phyloP scores from a whole-genome alignment of 108 stramenopile species.

The Cyclotella distinguenda region DNA sequence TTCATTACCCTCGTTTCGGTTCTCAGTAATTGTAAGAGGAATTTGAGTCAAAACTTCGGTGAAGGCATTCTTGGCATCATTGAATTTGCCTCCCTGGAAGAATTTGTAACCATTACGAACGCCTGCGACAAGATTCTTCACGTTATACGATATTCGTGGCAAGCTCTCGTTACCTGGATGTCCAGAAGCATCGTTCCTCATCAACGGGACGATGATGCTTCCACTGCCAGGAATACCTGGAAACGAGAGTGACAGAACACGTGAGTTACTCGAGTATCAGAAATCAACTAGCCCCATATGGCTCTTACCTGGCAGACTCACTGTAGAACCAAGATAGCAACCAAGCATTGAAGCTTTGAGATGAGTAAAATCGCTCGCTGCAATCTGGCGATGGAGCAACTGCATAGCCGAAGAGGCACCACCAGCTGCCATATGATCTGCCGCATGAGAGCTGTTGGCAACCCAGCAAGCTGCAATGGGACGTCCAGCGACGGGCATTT shows the following conservation, averaged over 20 bases:
- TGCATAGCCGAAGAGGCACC: conserved; percentile 93
- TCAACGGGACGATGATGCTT: conserved; percentile 69
- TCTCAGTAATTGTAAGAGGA: conserved; percentile 87
- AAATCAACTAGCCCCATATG: neutral
- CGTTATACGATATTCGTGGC: conserved; percentile 72
- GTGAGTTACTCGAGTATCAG: conserved; percentile 23
- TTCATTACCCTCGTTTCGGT: conserved; percentile 81
- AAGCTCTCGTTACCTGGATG: conserved; percentile 81
- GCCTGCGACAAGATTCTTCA: conserved; percentile 70
- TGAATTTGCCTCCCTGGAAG: conserved; percentile 97
- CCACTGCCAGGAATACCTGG: conserved; percentile 74
- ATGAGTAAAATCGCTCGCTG: conserved; percentile 90
- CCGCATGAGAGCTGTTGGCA: conserved; percentile 91
- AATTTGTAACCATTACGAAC: conserved; percentile 86
- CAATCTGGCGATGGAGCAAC: conserved; percentile 96
- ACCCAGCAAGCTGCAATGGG: conserved; percentile 88
- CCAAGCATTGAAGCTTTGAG: conserved; percentile 80
- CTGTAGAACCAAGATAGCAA: conserved; percentile 83
- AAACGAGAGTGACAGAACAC: neutral
- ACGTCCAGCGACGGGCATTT: conserved; percentile 88
- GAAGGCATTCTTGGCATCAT: conserved; percentile 79
- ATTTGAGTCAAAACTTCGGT: conserved; percentile 76
- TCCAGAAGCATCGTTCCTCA: conserved; percentile 80
- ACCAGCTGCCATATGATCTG: conserved; percentile 98
- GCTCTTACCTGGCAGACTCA: conserved; percentile 79